These are phyloP conservation scores for Diplodia seriata DNA, from an alignment of 2,329 filamentous ascomycete genomes.

Conservation along the genomic window DNA sequence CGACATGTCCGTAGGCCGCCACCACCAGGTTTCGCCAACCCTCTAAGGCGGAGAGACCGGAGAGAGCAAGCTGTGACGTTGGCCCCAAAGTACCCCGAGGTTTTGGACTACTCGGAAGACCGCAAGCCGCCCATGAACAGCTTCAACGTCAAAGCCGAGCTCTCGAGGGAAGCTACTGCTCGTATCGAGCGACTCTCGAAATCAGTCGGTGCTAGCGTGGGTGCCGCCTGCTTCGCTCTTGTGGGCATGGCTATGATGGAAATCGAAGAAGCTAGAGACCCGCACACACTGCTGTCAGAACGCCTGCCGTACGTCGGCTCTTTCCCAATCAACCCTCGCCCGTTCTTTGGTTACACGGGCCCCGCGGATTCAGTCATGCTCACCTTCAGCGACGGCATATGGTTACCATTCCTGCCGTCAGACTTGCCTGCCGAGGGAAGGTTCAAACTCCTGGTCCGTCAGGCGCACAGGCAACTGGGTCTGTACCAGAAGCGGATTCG, in stretches of 20 bases:
- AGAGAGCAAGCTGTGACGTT: conserved; percentile 37
- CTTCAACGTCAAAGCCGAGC: conserved; percentile 40
- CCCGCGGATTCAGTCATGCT: conserved; percentile 55
- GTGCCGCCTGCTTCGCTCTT: conserved; percentile 56
- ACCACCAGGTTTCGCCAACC: conserved; percentile 52
- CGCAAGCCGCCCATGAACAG: conserved; percentile 49
- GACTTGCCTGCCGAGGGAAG: conserved; percentile 46
- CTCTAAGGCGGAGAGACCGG: conserved; percentile 43
- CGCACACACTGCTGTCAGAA: conserved; percentile 39
- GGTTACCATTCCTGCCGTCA: conserved; percentile 52
- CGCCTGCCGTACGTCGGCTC: conserved; percentile 52
- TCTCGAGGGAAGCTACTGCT: conserved; percentile 46
- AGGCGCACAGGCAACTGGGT: conserved; percentile 52
- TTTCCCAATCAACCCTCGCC: conserved; percentile 56
- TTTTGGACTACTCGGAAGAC: conserved; percentile 49
- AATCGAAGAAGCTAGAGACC: conserved; percentile 47
- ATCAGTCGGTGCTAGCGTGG: conserved; percentile 46
- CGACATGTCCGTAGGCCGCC: conserved; percentile 51
- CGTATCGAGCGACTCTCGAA: conserved; percentile 23
- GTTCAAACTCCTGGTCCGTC: conserved; percentile 48
- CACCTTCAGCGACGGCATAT: conserved; percentile 56
- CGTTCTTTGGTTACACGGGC: conserved; percentile 50
- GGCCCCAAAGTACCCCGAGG: conserved; percentile 42
- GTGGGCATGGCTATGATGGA: conserved; percentile 57
- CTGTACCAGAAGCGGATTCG: conserved; percentile 53